Evolutionary conservation across 1,139 yeast genomes (phyloP).

Genomic region (Diutina rugosa): DNA sequence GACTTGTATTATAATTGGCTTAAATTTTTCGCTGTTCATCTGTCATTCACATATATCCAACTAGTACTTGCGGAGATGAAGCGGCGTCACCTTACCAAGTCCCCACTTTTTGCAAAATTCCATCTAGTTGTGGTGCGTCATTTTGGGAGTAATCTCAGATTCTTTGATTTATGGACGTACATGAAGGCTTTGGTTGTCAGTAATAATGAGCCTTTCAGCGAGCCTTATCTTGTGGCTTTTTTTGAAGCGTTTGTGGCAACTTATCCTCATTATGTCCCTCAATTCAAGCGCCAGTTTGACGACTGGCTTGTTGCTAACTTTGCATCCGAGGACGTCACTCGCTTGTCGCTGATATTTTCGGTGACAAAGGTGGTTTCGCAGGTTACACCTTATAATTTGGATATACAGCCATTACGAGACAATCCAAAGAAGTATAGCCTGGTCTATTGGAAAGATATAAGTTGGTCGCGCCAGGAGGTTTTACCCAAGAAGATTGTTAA

Average conservation of each 20-base stretch:
- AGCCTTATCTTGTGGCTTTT: neutral
- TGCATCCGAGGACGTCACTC: neutral
- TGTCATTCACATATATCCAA: neutral
- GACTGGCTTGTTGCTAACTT: neutral
- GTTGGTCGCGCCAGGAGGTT: neutral
- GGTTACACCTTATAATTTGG: neutral
- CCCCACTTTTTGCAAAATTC: neutral
- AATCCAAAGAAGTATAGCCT: neutral
- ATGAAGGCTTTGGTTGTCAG: neutral
- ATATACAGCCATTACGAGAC: neutral
- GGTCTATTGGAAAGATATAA: neutral
- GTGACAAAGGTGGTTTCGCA: neutral
- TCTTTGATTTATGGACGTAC: neutral
- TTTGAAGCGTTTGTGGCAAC: constrained; percentile 1
- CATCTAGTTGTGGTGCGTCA: neutral
- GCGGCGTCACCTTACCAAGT: neutral
- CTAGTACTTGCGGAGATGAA: neutral
- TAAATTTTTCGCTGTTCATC: neutral
- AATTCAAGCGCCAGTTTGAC: neutral
- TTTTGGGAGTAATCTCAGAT: neutral
- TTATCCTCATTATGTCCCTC: neutral
- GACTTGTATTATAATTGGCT: neutral
- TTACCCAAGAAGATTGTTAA: neutral
- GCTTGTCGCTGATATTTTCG: neutral
- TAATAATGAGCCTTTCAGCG: neutral